These are phyloP conservation scores for Bipolaris gigantea DNA, from an alignment of 2,329 filamentous ascomycete species.

Conservation along the genomic window DNA sequence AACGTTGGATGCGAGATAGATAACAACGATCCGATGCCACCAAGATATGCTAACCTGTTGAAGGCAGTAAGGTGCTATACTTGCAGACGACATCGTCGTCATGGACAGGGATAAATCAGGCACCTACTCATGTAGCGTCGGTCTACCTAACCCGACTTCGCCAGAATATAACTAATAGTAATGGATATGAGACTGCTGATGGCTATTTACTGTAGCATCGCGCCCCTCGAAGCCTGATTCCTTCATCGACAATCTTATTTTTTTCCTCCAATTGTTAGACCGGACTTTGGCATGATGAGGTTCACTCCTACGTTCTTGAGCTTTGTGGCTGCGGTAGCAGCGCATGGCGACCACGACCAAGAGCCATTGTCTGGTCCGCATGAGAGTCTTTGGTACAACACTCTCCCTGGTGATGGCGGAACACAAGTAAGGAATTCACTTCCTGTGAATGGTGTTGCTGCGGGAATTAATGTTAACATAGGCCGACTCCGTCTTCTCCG, in stretches of 20 bases:
- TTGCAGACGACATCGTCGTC: constrained; percentile 27
- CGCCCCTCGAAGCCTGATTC: constrained; percentile 6
- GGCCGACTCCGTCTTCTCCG: constrained; percentile 87
- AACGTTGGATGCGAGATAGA: constrained; percentile 7
- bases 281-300: constrained; percentile 28
- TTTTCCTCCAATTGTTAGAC: constrained; percentile 2
- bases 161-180: constrained; percentile 34
- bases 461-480: constrained; percentile 43
- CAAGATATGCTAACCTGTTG: constrained; percentile 25
- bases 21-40: constrained; percentile 13
- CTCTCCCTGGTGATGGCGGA: constrained; percentile 78
- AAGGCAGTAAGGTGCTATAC: constrained; percentile 17
- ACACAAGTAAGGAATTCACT: constrained; percentile 64
- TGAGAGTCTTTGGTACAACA: constrained; percentile 79
- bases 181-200: constrained; percentile 13
- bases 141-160: constrained; percentile 42
- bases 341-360: constrained; percentile 64
- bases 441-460: background rate
- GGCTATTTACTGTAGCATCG: constrained; percentile 27
- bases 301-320: constrained; percentile 28
- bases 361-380: constrained; percentile 68
- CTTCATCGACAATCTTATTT: constrained; percentile 2
- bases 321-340: constrained; percentile 56
- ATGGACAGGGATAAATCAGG: constrained; percentile 32
- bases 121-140: constrained; percentile 41